phyloP scores from a whole-genome alignment of 495 filamentous ascomycete genomes.

The Neurospora pannonica region DNA sequence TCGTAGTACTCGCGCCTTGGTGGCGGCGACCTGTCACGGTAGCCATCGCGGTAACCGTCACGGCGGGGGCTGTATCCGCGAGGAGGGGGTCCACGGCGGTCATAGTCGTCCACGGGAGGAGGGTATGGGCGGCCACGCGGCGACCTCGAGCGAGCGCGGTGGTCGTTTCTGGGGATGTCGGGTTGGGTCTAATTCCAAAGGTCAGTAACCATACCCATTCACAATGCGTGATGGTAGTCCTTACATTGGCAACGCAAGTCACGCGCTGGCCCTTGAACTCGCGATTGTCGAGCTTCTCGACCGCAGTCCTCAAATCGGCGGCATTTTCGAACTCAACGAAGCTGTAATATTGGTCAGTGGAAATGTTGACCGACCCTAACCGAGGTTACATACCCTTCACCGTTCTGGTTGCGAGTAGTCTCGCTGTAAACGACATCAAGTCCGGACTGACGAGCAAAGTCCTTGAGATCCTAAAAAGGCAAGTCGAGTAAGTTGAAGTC shows the following conservation, averaged over 20 bases:
- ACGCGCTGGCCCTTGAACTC: slow-evolving; percentile 87
- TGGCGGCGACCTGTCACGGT: slow-evolving; percentile 73
- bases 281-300: slow-evolving; percentile 82
- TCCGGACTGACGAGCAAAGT: slow-evolving; percentile 94
- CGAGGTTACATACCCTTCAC: slow-evolving; percentile 66
- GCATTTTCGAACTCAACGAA: slow-evolving; percentile 97
- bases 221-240: slow-evolving; percentile 13
- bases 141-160: slow-evolving; percentile 67
- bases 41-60: slow-evolving; percentile 52
- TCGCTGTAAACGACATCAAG: slow-evolving; percentile 98
- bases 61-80: slow-evolving; percentile 65
- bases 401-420: slow-evolving; percentile 84
- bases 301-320: slow-evolving; percentile 76
- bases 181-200: slow-evolving; percentile 34
- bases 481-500: slow-evolving; percentile 45
- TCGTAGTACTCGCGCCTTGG: slow-evolving; percentile 74
- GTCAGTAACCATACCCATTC: not conserved
- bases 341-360: slow-evolving; percentile 33
- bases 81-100: slow-evolving; percentile 68
- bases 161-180: slow-evolving; percentile 57
- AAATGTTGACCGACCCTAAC: not conserved
- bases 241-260: slow-evolving; percentile 76
- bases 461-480: slow-evolving; percentile 92
- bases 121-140: slow-evolving; percentile 51
- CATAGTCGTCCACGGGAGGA: slow-evolving; percentile 60